Evolutionary conservation across 1,139 yeast species (phyloP).

Genomic region (Magnusiomyces paraingens): DNA sequence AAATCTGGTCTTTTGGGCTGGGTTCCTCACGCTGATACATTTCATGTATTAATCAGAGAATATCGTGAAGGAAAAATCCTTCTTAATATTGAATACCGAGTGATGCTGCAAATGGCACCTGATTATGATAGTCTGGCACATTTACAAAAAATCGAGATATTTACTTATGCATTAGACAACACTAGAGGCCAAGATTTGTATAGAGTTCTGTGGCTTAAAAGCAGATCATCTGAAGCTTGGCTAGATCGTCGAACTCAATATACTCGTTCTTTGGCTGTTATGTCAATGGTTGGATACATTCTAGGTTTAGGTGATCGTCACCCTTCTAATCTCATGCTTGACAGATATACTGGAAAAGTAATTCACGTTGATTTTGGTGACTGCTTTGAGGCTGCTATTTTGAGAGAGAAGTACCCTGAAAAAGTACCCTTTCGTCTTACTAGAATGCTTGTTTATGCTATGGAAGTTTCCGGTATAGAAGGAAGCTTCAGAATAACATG

Average conservation of each 20-base stretch:
- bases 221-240: slow-evolving; percentile 97
- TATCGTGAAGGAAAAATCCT: slow-evolving; percentile 88
- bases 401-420: slow-evolving; percentile 95
- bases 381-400: slow-evolving; percentile 96
- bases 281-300: slow-evolving; percentile 98
- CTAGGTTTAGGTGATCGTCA: slow-evolving; percentile 96
- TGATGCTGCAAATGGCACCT: slow-evolving; percentile 97
- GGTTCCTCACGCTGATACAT: slow-evolving; percentile 96
- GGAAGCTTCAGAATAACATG: slow-evolving; percentile 96
- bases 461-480: slow-evolving; percentile 98
- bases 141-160: slow-evolving; percentile 90
- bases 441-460: slow-evolving; percentile 94
- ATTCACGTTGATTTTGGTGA: slow-evolving; percentile 98
- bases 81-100: slow-evolving; percentile 87
- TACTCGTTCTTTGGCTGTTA: slow-evolving; percentile 91
- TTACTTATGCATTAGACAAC: slow-evolving; percentile 90
- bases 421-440: slow-evolving; percentile 96
- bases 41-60: slow-evolving; percentile 87
- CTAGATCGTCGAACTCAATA: slow-evolving; percentile 93
- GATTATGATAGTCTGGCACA: slow-evolving; percentile 87
- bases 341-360: slow-evolving; percentile 88
- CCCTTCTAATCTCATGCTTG: slow-evolving; percentile 94
- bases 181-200: slow-evolving; percentile 95
- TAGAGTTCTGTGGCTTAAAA: slow-evolving; percentile 92
- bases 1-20: slow-evolving; percentile 95